Evolutionary conservation across 2,329 filamentous ascomycete genomes (phyloP), one percentile per base, ranked within the genome.

Genomic region (Metarhizium brunneum): DNA sequence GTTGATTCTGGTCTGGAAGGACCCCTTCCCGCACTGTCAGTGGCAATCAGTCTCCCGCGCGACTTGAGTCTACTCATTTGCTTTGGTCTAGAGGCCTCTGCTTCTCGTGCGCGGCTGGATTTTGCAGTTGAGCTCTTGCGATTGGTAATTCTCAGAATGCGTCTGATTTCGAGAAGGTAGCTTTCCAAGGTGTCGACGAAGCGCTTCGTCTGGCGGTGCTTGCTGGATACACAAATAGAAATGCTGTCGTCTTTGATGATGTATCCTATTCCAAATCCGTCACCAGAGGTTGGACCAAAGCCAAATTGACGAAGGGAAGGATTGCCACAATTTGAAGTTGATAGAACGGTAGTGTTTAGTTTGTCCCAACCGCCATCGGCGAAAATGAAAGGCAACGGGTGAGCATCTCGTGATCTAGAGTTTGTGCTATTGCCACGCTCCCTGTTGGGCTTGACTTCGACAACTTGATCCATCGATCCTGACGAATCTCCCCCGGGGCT

Each of bases 261-360:
- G 74, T 99, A 99, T 2, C 94, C 94, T 55, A 99, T 96, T 35
- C 94, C 94, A 66, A 97, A 97, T 0, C 94, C 94, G 61, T 96
- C 91, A 2, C 86, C 92, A 0, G 89, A 92, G 0, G 92, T 95
- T 1, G 94, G 94, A 0, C 94, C 94, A 68, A 99, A 99, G 3
- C 94, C 94, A 65, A 99, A 99, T 64, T 97, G 92, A 2, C 94
- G 85, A 18, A 99, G 83, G 0, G 87, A 90, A 0, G 94, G 94
- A 71, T 97, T 99, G 57, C 94, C 94, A 71, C 94, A 99, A 76
- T 99, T 99, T n/a, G 92, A 96, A 0, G 94, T 97, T 6, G 90
- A 95, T 43, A 99, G 77, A 60, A 97, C 90, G 8, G 92, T 97
- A 60, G 83, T 95, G 76, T 97, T 97, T 61, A 96, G 82, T 68